Evolutionary conservation across 2,329 filamentous ascomycete genomes (phyloP), one percentile per base, ranked within the genome.

Genomic region (Xylariaceae sp.): DNA sequence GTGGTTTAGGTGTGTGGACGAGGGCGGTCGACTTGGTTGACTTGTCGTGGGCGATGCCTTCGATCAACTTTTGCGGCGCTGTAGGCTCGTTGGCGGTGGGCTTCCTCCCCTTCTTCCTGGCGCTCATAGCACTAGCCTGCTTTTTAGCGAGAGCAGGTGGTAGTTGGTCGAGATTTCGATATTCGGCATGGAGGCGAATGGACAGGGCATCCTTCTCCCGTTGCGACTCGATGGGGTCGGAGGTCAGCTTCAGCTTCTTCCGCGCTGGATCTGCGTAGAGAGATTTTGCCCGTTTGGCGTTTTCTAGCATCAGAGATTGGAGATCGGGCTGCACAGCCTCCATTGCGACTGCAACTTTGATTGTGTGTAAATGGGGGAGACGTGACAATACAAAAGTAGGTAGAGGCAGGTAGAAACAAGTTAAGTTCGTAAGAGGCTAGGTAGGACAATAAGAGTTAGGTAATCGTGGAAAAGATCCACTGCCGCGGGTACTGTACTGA

Each of bases 21-120:
- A 74, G 70, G 42, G 68, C 79, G 55, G 65, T 74, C 20, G 72
- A 73, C 37, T 21, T 44, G 18, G 50, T 60, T 41, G 57, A 62
- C 23, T 54, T 44, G 21, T 64, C 46, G 29, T 64, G 61, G 19
- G 54, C 59, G 32, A 87, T 84, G 29, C 83, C 82, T 68, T 89
- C 86, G 62, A 89, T 88, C 77, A 90, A 78, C 75, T 86, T 86
- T 61, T 82, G 82, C 20, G 65, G 64, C 29, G 66, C 57, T 20
- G 65, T 59, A 44, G 63, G 65, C 51, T 71, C 70, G 56, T 50
- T 59, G 3, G 54, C 42, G 18, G 63, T 56, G 43, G 56, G 52
- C 40, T 64, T 71, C 62, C 66, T 69, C 37, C 55, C 61, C 54
- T 63, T 70, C 56, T 67, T 70, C 52, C 67, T 62, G 18, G 63